A percentile compares a stretch with the other conserved stretches of the same genome.
These are phyloP conservation scores for Kwoniella dendrophila DNA, from an alignment of 768 basidiomycete species.

Conservation along the genomic window DNA sequence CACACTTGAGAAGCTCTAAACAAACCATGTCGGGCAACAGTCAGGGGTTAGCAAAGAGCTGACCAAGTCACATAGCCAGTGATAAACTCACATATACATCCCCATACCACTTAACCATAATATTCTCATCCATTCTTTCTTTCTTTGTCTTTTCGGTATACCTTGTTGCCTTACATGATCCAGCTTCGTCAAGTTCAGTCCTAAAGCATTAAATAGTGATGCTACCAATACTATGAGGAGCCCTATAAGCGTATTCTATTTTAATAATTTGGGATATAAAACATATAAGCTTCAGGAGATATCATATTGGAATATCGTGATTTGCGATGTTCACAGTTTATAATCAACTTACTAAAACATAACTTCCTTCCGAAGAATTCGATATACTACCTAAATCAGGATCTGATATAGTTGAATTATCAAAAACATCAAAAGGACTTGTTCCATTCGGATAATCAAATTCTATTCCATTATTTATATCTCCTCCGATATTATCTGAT, in stretches of 20 bases:
- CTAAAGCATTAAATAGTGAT: conserved; percentile 62
- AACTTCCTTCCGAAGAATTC: conserved; percentile 34
- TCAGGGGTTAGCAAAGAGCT: conserved; percentile 7
- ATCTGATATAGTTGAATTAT: conserved; percentile 17
- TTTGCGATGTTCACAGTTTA: no score
- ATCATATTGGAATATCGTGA: neutral
- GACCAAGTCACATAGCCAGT: neutral
- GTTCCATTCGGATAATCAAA: conserved; percentile 12
- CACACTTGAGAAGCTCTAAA: conserved; percentile 44
- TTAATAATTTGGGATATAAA: no score
- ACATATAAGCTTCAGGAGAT: neutral
- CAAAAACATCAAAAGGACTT: conserved; percentile 19
- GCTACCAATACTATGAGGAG: conserved; percentile 80
- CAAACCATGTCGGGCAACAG: neutral
- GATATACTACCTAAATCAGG: conserved; percentile 19
- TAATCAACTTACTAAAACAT: conserved; percentile 36
- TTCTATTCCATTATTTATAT: neutral
- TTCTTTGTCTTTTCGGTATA: conserved; percentile 73
- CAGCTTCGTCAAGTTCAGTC: conserved; percentile 91
- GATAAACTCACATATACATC: conserved; percentile 76
- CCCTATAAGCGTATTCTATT: conserved; percentile 57
- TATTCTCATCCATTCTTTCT: conserved; percentile 77
- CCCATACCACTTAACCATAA: conserved; percentile 87
- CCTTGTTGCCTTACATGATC: conserved; percentile 70
- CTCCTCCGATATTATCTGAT: conserved; percentile 2